phyloP scores from a whole-genome alignment of 2,329 filamentous ascomycete species.

The Neonectria coccinea region DNA sequence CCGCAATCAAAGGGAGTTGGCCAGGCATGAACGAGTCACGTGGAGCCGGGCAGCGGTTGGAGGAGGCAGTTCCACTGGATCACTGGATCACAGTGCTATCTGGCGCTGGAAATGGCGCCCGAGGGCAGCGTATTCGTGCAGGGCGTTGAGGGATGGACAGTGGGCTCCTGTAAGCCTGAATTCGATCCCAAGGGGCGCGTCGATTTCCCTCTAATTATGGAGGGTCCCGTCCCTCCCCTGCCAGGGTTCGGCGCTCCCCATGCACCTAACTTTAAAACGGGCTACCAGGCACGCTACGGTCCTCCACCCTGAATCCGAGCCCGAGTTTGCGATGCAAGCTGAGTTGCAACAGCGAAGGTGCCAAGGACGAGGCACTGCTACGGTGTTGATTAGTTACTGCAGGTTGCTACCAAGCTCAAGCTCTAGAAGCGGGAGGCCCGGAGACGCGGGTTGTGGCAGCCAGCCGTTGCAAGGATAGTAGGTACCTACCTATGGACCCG shows the following conservation, averaged over 20 bases:
- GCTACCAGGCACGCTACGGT: conserved; percentile 21
- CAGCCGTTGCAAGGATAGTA: background rate
- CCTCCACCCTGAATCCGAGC: background rate
- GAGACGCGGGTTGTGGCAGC: conserved; percentile 6
- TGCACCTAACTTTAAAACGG: conserved; percentile 34
- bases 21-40: conserved; percentile 45
- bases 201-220: conserved; percentile 10
- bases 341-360: background rate
- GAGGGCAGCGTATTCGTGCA: conserved; percentile 17
- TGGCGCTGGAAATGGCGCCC: conserved; percentile 43
- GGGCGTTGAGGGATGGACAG: conserved; percentile 1
- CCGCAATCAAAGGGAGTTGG: conserved; percentile 45
- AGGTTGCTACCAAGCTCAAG: background rate
- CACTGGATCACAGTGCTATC: conserved; percentile 42
- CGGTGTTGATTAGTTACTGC: conserved; percentile 1
- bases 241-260: conserved; percentile 27
- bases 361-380: conserved; percentile 8
- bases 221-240: conserved; percentile 19
- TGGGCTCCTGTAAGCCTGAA: conserved; percentile 13
- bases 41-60: conserved; percentile 40
- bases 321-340: conserved; percentile 1
- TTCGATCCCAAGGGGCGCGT: background rate
- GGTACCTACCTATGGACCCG: too few relatives aligned
- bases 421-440: conserved; percentile 2
- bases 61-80: conserved; percentile 39